phyloP scores from a whole-genome alignment of 257 asterid species.

The Solanum stenotomum region DNA sequence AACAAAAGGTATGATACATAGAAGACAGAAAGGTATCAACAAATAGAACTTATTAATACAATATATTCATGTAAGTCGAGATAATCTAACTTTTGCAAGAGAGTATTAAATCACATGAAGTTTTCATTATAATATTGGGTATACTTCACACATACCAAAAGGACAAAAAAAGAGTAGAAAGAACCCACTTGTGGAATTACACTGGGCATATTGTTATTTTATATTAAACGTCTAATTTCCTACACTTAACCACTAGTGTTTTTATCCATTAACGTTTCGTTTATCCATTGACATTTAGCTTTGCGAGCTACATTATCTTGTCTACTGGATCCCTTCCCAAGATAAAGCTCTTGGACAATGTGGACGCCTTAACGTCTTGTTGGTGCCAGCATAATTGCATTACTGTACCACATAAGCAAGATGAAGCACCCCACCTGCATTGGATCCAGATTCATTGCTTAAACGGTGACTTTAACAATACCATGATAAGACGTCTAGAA shows the following conservation, averaged over 20 bases:
- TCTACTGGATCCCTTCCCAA: neutral
- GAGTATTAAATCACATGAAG: neutral
- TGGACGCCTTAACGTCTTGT: neutral
- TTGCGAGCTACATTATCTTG: neutral
- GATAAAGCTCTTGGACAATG: neutral
- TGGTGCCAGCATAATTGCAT: neutral
- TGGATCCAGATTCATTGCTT: neutral
- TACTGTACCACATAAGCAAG: neutral
- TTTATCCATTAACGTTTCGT: neutral
- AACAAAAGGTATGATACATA: too few species aligned
- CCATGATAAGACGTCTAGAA: neutral
- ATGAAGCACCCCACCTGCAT: neutral
- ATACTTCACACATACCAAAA: neutral
- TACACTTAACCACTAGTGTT: neutral
- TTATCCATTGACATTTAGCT: neutral
- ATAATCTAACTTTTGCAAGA: neutral
- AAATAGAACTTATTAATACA: neutral
- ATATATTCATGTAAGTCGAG: neutral
- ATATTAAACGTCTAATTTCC: neutral
- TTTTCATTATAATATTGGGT: neutral
- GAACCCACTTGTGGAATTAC: neutral
- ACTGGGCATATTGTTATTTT: neutral
- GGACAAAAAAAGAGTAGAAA: neutral
- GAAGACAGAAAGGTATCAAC: neutral
- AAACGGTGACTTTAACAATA: neutral